Base-by-base conservation (phyloP, 2,329 filamentous ascomycete genomes). In the Rasamsonia emersonii region DNA sequence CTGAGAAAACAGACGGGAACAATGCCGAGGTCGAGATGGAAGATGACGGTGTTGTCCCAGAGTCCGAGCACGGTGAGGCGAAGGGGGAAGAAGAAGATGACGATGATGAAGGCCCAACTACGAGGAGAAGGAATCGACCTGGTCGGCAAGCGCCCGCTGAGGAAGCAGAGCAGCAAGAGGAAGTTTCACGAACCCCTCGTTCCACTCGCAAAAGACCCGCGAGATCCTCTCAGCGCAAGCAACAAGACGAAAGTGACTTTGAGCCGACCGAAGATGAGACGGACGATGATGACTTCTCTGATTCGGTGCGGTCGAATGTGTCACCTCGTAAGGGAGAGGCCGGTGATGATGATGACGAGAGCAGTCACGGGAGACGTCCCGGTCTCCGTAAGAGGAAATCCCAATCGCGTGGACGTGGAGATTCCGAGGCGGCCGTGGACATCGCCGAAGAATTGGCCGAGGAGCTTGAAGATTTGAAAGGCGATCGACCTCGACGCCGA, bases 201-300 rank as follows among this genome's bases (percentile, higher is more conserved):
- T 61, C 58, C 27, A 52, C 54, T 35, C 56, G 54, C 28, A 63
- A 61, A 37, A 61, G 54, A 41, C 55, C 52, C 21, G 53, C 49
- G 35, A 58, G 49, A 47, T 64, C 44, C 45, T 62, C 58, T 18
- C 62, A 67, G 30, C 60, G 61, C 21, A 67, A 71, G 52, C 39
- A 56, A 30, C 68, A 75, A 29, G 73, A 76, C 31, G 75, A 70
- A 44, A 78, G 74, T 43, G 75, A 79, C 44, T 79, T 79, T 41
- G 73, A 78, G 44, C 75, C 75, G 4, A 68, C 67, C 19, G 65
- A 64, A 14, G 73, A 76, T 29, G 72, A 70, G 9, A 55, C 49
- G 15, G 70, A 68, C 14, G 72, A 71, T 15, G 71, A 74, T 33
- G 64, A 73, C 11, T 48, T 65, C 31, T 73, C 69, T 2, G 66